Evolutionary conservation across 371 early-diverging fungal genomes (phyloP).

Genomic region (Saksenaea oblongispora): DNA sequence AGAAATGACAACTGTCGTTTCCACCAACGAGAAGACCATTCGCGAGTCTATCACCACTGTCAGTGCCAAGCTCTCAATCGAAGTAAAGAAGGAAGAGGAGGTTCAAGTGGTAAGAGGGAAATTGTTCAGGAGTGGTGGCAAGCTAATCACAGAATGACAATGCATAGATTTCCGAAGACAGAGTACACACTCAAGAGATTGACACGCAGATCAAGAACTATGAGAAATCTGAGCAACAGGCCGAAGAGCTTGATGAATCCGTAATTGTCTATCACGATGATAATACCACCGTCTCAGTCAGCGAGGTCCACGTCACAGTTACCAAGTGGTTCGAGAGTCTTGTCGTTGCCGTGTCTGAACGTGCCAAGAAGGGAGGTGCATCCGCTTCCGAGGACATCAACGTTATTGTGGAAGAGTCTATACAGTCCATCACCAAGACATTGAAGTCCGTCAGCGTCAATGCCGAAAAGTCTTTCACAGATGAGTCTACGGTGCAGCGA

Average conservation of each 20-base stretch:
- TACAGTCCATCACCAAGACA: slow-evolving; percentile 14
- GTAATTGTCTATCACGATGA: background rate
- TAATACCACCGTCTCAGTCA: background rate
- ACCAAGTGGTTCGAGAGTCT: slow-evolving; percentile 20
- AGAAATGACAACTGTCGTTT: slow-evolving; percentile 27
- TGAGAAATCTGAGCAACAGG: background rate
- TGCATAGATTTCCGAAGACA: background rate
- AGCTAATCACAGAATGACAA: background rate
- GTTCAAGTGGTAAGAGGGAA: background rate
- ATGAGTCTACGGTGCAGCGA: slow-evolving; percentile 15
- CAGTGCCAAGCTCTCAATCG: slow-evolving; percentile 19
- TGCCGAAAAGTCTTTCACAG: slow-evolving; percentile 15
- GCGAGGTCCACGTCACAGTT: slow-evolving; percentile 26
- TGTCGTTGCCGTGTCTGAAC: slow-evolving; percentile 20
- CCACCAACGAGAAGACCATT: slow-evolving; percentile 26
- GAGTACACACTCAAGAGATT: background rate
- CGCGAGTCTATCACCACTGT: slow-evolving; percentile 18
- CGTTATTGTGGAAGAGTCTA: background rate
- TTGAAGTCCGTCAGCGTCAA: slow-evolving; percentile 18
- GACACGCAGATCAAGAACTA: background rate
- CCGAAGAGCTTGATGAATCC: background rate
- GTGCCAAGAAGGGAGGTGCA: slow-evolving; percentile 35
- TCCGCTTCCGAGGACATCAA: slow-evolving; percentile 13
- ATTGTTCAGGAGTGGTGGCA: background rate
- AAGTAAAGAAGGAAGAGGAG: slow-evolving; percentile 1